phyloP scores from a whole-genome alignment of 192 early-diverging fungal genomes.

The Allomyces macrogynus region DNA sequence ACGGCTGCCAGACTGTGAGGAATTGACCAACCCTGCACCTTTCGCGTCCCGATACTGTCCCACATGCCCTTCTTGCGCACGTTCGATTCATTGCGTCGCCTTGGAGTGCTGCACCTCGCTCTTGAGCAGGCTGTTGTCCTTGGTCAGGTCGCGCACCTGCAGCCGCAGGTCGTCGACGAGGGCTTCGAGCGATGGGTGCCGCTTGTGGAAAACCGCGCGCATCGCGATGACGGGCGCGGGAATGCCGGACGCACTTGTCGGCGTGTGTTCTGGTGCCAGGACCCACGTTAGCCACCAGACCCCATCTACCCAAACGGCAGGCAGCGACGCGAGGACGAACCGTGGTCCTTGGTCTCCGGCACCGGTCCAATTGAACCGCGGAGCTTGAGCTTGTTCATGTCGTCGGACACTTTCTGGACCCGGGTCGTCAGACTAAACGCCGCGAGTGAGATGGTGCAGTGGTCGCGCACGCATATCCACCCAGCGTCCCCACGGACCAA shows the following conservation, averaged over 20 bases:
- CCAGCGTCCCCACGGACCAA: too few species aligned
- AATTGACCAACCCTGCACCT: too few species aligned
- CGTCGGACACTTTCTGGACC: background rate
- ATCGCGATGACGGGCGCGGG: background rate
- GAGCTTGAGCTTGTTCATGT: background rate
- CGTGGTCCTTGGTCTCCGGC: background rate
- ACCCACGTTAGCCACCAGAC: background rate
- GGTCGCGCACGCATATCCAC: too few species aligned
- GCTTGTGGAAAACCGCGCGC: background rate
- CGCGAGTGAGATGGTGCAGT: too few species aligned
- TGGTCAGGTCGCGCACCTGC: background rate
- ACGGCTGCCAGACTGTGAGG: too few species aligned
- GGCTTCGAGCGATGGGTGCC: background rate
- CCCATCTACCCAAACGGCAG: background rate
- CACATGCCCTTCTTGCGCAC: background rate
- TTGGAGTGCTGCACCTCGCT: background rate
- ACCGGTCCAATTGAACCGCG: background rate
- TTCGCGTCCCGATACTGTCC: background rate
- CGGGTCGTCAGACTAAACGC: background rate
- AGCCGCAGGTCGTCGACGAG: background rate
- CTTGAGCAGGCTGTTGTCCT: background rate
- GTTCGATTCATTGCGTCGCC: background rate
- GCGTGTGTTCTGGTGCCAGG: background rate
- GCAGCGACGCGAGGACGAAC: background rate
- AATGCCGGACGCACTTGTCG: background rate